These are phyloP conservation scores for Podaxis sp. DNA, from an alignment of 768 basidiomycete species.

Conservation along the genomic window DNA sequence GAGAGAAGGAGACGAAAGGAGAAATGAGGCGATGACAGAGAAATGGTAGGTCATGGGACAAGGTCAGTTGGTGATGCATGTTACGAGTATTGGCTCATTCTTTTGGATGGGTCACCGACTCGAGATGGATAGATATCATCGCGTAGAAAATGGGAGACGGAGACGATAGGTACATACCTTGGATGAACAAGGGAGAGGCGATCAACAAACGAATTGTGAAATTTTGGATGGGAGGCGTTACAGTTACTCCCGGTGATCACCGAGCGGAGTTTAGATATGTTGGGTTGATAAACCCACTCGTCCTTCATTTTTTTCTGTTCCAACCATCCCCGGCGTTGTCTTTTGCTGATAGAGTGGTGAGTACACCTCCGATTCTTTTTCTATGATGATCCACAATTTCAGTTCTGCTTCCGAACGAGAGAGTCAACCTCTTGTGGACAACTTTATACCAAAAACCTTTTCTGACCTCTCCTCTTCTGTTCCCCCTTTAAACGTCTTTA, in stretches of 20 bases:
- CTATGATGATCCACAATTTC: slow-evolving; percentile 53
- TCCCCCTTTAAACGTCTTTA: slow-evolving; percentile 3
- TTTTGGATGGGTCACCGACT: slow-evolving; percentile 63
- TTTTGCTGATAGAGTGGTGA: slow-evolving; percentile 20
- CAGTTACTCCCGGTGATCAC: not conserved
- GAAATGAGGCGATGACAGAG: slow-evolving; percentile 11
- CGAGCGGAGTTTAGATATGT: not conserved
- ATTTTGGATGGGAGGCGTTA: not conserved
- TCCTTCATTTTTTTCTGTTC: slow-evolving; percentile 9
- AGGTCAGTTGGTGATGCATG: slow-evolving; percentile 72
- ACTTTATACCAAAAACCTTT: slow-evolving; percentile 49
- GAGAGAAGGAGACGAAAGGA: slow-evolving; percentile 15
- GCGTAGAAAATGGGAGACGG: slow-evolving; percentile 26
- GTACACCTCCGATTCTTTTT: slow-evolving; percentile 19
- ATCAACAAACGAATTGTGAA: not conserved
- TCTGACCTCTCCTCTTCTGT: slow-evolving; percentile 39
- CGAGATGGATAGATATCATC: slow-evolving; percentile 75
- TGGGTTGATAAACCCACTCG: not conserved
- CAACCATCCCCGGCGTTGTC: not conserved
- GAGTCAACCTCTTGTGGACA: slow-evolving; percentile 76
- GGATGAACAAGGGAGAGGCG: not conserved
- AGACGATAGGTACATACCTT: slow-evolving; percentile 31
- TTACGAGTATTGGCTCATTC: slow-evolving; percentile 71
- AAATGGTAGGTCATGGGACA: not conserved
- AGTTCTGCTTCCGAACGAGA: slow-evolving; percentile 89